Conservation (phyloP, 805 yeast genomes). For the Yamadazyma olivae region DNA sequence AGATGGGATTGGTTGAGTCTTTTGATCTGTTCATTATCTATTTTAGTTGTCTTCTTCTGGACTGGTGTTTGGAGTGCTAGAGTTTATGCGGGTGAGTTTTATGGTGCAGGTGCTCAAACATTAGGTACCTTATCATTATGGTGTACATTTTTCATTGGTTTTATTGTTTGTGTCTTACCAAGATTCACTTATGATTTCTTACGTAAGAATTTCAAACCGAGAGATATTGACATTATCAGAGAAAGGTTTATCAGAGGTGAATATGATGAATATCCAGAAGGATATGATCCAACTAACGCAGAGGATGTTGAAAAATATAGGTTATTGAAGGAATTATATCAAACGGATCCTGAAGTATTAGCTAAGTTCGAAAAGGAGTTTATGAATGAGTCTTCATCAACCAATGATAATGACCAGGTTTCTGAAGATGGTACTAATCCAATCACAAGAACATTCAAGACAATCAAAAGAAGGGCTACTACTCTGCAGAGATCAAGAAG, state of each 20-base stretch:
- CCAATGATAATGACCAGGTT: conserved; percentile 1
- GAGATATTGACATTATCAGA: conserved; percentile 68
- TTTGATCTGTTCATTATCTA: conserved; percentile 51
- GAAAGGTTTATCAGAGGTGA: conserved; percentile 56
- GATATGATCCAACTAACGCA: conserved; percentile 52
- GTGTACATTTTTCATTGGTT: conserved; percentile 59
- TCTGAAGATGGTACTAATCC: conserved; percentile 10
- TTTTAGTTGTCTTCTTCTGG: conserved; percentile 65
- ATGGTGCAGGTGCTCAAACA: conserved; percentile 58
- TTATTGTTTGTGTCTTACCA: conserved; percentile 56
- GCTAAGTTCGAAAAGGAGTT: conserved; percentile 29
- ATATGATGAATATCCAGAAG: conserved; percentile 46
- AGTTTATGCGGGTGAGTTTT: conserved; percentile 53
- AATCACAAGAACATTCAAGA: conserved; percentile 26
- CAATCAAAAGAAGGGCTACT: conserved; percentile 33
- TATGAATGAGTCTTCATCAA: not conserved
- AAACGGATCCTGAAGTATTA: conserved; percentile 31
- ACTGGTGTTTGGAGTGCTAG: conserved; percentile 73
- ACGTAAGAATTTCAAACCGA: conserved; percentile 53
- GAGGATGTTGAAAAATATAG: conserved; percentile 41
- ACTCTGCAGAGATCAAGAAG: conserved; percentile 21
- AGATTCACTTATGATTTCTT: conserved; percentile 52
- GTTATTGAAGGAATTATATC: conserved; percentile 27
- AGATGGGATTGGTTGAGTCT: conserved; percentile 77
- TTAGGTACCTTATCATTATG: conserved; percentile 64